Base-by-base conservation (phyloP, 345 rosid genomes). In the Citrus glauca region DNA sequence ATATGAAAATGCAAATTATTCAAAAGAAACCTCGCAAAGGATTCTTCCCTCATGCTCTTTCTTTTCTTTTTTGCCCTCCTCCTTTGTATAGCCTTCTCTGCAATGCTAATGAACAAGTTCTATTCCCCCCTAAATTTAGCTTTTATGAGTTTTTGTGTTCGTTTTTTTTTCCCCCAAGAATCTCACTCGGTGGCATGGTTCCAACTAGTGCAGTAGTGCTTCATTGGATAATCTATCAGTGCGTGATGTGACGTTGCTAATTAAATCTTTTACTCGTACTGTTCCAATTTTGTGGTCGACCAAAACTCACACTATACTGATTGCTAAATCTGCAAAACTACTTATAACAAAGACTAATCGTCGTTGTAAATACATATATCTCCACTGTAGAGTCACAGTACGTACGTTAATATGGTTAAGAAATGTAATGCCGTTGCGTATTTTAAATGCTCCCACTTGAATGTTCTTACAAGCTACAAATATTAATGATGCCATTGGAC, bases 11-110 rank as follows among this genome's bases (percentile, higher is more conserved):
- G 25, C 35, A 61, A 16, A 40, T n/a, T 37, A 22, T 35, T 57
- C 65, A 73, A 59, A 73, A n/a, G 67, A 60, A 48, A 27, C 28
- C 64, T 63, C 48, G 61, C n/a, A 38, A 60, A 74, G 14, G 70
- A 74, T 74, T 74, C 77, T 63, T 40, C 28, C 28, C 25, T 48
- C 25, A 74, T 37, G 37, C 20, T 22, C 8, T 6, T 33, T 33
- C 5, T 3, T 33, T 33, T 33, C 5, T 33, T 3, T 33, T 33
- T 33, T 33, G 7, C 2, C 5, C 1, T 7, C 2, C 5, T 3
- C 48, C 48, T 45, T 33, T 45, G 9, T 40, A 17, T 4, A 7
- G 35, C 69, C 53, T 62, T 20, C 61, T 61, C 45, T 25, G 11
- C 24, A 2, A 11, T 37, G 45, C 13, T 70, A 11, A 35, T 28